A percentile compares a stretch with the other conserved stretches of the same genome.
phyloP scores from a whole-genome alignment of 179 eudicot genomes.

The Carnegiea gigantea region DNA sequence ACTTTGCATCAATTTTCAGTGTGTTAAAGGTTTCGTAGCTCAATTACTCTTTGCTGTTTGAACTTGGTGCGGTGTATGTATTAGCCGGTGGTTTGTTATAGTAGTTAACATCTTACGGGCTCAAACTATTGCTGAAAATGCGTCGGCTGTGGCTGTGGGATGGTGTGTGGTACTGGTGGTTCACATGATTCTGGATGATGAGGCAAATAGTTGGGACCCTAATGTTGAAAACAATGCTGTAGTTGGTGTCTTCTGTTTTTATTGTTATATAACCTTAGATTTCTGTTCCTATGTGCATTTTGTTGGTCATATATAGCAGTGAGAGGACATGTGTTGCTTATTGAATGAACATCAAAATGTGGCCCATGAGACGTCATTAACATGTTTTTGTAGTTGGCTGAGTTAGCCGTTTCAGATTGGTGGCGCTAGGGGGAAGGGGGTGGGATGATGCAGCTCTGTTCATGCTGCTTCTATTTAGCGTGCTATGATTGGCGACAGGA shows the following conservation, averaged over 20 bases:
- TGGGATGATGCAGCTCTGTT: neutral
- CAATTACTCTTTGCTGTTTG: neutral
- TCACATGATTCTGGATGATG: constrained; percentile 1
- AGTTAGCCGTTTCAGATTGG: neutral
- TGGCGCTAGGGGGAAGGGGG: neutral
- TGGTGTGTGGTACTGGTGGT: neutral
- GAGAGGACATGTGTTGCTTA: neutral
- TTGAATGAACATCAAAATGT: neutral
- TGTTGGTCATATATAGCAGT: neutral
- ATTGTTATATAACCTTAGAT: neutral
- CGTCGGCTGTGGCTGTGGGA: neutral
- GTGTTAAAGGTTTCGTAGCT: neutral
- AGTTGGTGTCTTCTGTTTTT: neutral
- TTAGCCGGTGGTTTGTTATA: neutral
- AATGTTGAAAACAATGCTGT: neutral
- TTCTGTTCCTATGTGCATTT: neutral
- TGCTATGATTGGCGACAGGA: neutral
- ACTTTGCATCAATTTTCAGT: neutral
- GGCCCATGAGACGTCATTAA: neutral
- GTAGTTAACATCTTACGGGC: neutral
- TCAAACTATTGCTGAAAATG: neutral
- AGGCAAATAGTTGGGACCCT: neutral
- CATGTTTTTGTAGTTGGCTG: neutral
- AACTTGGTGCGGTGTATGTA: neutral
- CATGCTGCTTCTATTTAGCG: neutral